Evolutionary conservation across 345 rosid genomes (phyloP), one percentile per base, ranked within the genome.

Genomic region (Trapa bicornis): DNA sequence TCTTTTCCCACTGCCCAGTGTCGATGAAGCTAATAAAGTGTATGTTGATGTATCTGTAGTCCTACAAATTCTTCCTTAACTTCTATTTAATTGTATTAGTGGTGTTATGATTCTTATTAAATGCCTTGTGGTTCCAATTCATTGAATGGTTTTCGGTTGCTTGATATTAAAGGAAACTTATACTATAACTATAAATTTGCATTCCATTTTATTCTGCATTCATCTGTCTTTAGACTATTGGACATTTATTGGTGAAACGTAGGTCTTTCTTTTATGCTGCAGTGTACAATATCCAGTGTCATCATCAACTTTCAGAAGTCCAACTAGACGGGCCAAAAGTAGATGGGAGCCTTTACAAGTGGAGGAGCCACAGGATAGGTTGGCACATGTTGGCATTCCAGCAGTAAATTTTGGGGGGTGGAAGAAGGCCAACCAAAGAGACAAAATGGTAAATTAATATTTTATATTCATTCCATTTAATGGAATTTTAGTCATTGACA

Each of bases 271-370:
- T 7, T 65, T 32, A 68, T 71, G 52, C 66, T 76, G 77, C 70
- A 70, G 73, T 61, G 67, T 71, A 64, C 91, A 74, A 75, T 63
- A 68, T 75, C 75, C 89, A 57, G 65, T 70, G 47, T 71, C 82
- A 8, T 71, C 78, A 69, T 74, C 80, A 53, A 78, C 74, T 68
- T 78, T 70, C 62, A 79, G 76, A 77, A 92, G 96, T 75, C 94
- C 96, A 67, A 74, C 79, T 65, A 83, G 83, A 78, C 83, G 94
- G 74, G 63, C 89, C 66, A 93, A 93, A 79, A 93, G 99, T 72
- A 84, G 99, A 76, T 95, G 99, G 99, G 99, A 91, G 85, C 99
- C 99, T 67, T 67, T 95, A 70, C 81, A 73, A 38, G 97, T 86
- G 77, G 84, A 79, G 75, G 89, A 89, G 73, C 68, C 74, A 10